Evolutionary conservation across 2,329 filamentous ascomycete species (phyloP).

Genomic region (Aspergillus sp.): DNA sequence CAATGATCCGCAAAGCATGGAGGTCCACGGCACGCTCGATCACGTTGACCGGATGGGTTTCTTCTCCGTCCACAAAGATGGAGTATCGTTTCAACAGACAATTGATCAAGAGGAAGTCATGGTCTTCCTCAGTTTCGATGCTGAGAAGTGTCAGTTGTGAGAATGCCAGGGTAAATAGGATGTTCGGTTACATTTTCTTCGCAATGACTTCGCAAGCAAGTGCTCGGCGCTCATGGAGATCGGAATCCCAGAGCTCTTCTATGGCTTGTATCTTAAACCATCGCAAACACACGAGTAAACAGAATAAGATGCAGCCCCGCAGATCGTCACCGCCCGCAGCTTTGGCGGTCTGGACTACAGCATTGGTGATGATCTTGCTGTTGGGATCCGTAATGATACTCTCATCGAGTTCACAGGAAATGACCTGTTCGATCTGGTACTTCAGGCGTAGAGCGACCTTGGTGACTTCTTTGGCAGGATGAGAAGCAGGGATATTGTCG

Average conservation of each 20-base stretch:
- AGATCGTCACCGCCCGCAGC: constrained; percentile 76
- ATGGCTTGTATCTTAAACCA: constrained; percentile 78
- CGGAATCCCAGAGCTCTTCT: constrained; percentile 87
- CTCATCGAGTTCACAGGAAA: constrained; percentile 86
- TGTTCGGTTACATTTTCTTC: constrained; percentile 59
- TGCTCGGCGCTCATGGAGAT: constrained; percentile 75
- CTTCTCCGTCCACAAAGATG: constrained; percentile 67
- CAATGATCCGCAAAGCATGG: constrained; percentile 84
- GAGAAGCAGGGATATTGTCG: constrained; percentile 56
- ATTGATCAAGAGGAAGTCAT: constrained; percentile 72
- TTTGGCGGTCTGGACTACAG: constrained; percentile 72
- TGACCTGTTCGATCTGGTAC: constrained; percentile 82
- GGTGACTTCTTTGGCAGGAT: constrained; percentile 77
- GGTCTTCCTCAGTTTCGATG: constrained; percentile 82
- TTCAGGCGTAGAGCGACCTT: constrained; percentile 86
- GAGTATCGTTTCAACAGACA: constrained; percentile 87
- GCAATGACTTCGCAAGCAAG: constrained; percentile 87
- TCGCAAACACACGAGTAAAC: constrained; percentile 69
- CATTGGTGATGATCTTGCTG: constrained; percentile 76
- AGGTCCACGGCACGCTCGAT: constrained; percentile 92
- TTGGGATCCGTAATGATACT: constrained; percentile 72
- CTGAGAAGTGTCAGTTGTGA: constrained; percentile 38
- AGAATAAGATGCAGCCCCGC: constrained; percentile 77
- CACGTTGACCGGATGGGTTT: constrained; percentile 76
- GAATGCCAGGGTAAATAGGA: not conserved